Evolutionary conservation across 306 rosid species (phyloP), one percentile per base, ranked within the genome.

Genomic region (Glycyrrhiza uralensis): DNA sequence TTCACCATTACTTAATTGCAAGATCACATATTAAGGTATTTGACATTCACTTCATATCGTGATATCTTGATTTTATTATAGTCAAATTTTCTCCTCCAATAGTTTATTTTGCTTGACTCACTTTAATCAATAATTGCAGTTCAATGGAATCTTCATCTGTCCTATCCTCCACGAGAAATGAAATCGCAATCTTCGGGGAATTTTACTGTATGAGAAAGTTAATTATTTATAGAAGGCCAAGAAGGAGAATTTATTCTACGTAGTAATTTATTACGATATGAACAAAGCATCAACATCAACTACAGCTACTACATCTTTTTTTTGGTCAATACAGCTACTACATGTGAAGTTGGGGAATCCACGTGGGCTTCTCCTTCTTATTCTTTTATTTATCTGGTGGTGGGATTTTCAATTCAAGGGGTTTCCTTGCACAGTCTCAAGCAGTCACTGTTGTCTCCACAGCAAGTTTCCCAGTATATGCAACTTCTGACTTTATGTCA

Each of bases 361-460:
- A 12, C 11, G n/a, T 47, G 10, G 20, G 20, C 12, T 47, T 61
- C 68, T 61, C 29, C 19, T 62, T n/a, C n/a, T n/a, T n/a, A n/a
- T n/a, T n/a, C n/a, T n/a, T n/a, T n/a, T n/a, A n/a, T n/a, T n/a
- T n/a, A n/a, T n/a, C n/a, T n/a, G n/a, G n/a, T n/a, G n/a, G n/a
- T n/a, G n/a, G n/a, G n/a, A n/a, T n/a, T n/a, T n/a, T n/a, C 26
- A 54, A 38, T 70, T 6, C 7, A 50, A 9, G n/a, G 19, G 19
- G 54, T 19, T 23, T 54, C 45, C 19, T 7, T 70, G 51, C 18
- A 11, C 1, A 23, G 19, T 24, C 36, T 76, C 83, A 89, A 70
- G 92, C 97, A 30, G 84, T 81, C 60, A 89, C 93, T 7, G 92
- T 76, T 28, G 93, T 87, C 78, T 92, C 92, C 82, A 83, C 92